Base-by-base conservation (phyloP, 257 asterid species). In the Solanum rostratum region DNA sequence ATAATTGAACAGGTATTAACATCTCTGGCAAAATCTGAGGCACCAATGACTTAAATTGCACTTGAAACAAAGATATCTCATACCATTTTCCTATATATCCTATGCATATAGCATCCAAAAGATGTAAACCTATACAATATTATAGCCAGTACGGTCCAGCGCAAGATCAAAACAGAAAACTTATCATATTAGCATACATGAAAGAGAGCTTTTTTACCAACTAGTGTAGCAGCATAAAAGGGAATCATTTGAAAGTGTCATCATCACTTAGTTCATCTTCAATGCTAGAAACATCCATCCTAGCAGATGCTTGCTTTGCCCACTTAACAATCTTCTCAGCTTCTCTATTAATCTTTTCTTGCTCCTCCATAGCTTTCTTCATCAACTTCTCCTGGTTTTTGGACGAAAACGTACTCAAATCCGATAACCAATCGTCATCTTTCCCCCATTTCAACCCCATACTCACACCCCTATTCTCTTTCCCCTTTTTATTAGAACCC, bases 301-400 rank as follows among this genome's bases (percentile, higher is more conserved):
- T 88, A 27, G 95, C 3, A 86, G 98, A 96, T 79, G 92, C 97
- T 43, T 96, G 97, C 66, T 93, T 93, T 85, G 98, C 97, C 97
- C 97, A 92, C 88, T 90, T 92, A 79, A 93, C 92, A 89, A 94
- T 94, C 76, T 93, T 94, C 83, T 96, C 97, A 81, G 97, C 98
- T 85, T 96, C 98, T 84, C 91, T 91, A 55, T 90, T 91, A 11
- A 96, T 88, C 91, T 84, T 91, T 84, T 92, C 97, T 89, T 94
- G 97, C 57, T 92, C 98, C 90, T 86, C 92, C 97, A 92, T 86
- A 41, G 95, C 97, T 85, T 92, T 91, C 85, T 90, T 93, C 81
- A 88, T 89, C 93, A 93, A 39, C 90, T 86, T 91, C 41, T 74
- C 88, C 86, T 88, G 92, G 50, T 85, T 85, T 79, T 84, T 91